Evolutionary conservation across 1,284 basidiomycete genomes (phyloP).

Genomic region (Schizopora paradoxa): DNA sequence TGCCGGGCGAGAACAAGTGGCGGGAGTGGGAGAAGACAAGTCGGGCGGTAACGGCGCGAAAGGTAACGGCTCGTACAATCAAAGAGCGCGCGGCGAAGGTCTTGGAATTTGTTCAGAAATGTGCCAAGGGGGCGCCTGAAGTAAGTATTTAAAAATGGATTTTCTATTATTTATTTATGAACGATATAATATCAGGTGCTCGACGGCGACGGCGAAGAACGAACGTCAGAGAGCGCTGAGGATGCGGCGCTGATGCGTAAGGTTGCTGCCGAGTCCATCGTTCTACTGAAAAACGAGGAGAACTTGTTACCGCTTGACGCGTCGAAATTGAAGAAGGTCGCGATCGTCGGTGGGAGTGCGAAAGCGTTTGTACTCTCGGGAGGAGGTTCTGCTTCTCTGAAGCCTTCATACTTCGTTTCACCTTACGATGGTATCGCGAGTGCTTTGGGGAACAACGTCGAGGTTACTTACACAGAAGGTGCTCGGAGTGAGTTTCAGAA

Average conservation of each 20-base stretch:
- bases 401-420: constrained; percentile 65
- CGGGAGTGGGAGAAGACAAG: constrained; percentile 58
- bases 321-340: constrained; percentile 53
- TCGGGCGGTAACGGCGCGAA: constrained; percentile 56
- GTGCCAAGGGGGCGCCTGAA: constrained; percentile 56
- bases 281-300: constrained; percentile 69
- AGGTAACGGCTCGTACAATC: constrained; percentile 58
- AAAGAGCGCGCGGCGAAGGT: constrained; percentile 66
- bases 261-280: constrained; percentile 62
- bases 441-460: constrained; percentile 41
- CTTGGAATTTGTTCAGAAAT: constrained; percentile 59
- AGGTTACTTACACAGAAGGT: constrained; percentile 61
- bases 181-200: constrained; percentile 39
- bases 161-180: neutral
- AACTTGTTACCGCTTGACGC: constrained; percentile 54
- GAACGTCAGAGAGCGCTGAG: constrained; percentile 52
- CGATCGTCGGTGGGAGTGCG: constrained; percentile 75
- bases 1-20: constrained; percentile 73
- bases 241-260: constrained; percentile 58
- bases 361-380: constrained; percentile 64
- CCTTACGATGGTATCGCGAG: constrained; percentile 67
- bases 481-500: constrained; percentile 42
- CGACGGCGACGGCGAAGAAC: constrained; percentile 61
- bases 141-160: constrained; percentile 29
- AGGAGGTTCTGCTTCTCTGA: constrained; percentile 71